Evolutionary conservation across 305 asterid species (phyloP).

Genomic region (Petunia hybrid): DNA sequence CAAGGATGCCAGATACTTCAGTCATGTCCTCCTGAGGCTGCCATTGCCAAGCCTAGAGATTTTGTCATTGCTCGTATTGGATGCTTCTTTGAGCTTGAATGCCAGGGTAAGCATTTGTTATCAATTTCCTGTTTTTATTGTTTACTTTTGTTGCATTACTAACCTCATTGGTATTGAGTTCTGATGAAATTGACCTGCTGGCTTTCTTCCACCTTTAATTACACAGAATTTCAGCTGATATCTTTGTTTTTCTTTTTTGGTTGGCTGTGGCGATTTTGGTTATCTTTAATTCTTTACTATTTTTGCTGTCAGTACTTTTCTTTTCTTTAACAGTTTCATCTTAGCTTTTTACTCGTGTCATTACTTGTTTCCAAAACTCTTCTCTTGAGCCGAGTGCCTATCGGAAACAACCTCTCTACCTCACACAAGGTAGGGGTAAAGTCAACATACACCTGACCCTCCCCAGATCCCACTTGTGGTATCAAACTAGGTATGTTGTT

Average conservation of each 20-base stretch:
- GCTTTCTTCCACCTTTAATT: conserved; percentile 9
- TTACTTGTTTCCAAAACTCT: too few relatives aligned
- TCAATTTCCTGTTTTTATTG: conserved; percentile 17
- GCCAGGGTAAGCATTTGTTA: conserved; percentile 71
- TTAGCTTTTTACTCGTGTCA: too few relatives aligned
- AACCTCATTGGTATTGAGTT: not conserved
- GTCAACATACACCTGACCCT: too few relatives aligned
- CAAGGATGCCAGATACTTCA: conserved; percentile 99
- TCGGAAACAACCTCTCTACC: too few relatives aligned
- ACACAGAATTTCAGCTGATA: conserved; percentile 22
- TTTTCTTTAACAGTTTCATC: too few relatives aligned
- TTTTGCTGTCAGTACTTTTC: too few relatives aligned
- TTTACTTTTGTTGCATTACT: conserved; percentile 6
- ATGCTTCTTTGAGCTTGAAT: conserved; percentile 98
- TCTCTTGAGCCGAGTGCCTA: too few relatives aligned
- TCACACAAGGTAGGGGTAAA: too few relatives aligned
- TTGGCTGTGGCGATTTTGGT: not conserved
- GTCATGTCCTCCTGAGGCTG: conserved; percentile 79
- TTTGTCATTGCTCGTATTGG: conserved; percentile 95
- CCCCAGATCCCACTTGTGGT: too few relatives aligned
- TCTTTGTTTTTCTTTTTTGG: not conserved
- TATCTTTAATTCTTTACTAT: too few relatives aligned
- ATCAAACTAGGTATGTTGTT: not conserved
- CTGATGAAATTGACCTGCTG: conserved; percentile 25
- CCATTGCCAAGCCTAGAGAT: conserved; percentile 86